phyloP scores from a whole-genome alignment of 2,329 filamentous ascomycete genomes.

The Colletotrichum euphorbiae region DNA sequence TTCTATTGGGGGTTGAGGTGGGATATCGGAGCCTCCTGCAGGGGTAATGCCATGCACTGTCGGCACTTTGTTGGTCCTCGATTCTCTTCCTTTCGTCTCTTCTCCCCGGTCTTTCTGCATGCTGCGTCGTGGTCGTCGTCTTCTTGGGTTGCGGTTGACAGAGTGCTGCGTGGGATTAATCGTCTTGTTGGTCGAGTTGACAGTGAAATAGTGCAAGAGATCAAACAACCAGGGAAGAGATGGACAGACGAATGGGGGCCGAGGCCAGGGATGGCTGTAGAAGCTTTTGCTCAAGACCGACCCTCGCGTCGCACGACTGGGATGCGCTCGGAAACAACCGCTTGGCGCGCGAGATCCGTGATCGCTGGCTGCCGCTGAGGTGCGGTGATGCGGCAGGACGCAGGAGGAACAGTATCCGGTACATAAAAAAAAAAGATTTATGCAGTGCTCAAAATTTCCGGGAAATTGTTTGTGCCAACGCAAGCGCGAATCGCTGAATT shows the following conservation, averaged over 20 bases:
- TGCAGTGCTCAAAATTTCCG: not conserved
- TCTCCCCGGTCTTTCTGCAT: not conserved
- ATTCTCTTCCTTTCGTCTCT: not conserved
- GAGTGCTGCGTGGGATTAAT: conserved; percentile 2
- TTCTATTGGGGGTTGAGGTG: not conserved
- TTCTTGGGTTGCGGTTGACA: not conserved
- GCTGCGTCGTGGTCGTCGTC: not conserved
- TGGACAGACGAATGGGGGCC: conserved; percentile 7
- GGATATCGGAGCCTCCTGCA: conserved; percentile 7
- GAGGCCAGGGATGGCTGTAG: conserved; percentile 24
- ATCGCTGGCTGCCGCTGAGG: conserved; percentile 15
- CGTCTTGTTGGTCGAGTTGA: conserved; percentile 33
- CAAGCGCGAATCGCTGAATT: conserved; percentile 16
- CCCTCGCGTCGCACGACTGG: conserved; percentile 37
- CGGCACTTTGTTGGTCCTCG: conserved; percentile 8
- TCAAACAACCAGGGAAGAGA: conserved; percentile 36
- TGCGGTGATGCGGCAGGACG: too few relatives aligned
- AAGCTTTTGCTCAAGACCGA: conserved; percentile 39
- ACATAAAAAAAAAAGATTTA: not conserved
- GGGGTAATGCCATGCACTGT: conserved; percentile 11
- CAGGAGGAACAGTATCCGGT: too few relatives aligned
- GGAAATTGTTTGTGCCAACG: not conserved
- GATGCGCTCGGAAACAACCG: conserved; percentile 38
- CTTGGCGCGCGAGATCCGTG: conserved; percentile 38
- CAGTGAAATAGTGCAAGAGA: conserved; percentile 37